Base-by-base conservation (phyloP, 2,329 filamentous ascomycete species). In the Thielaviopsis musarum region DNA sequence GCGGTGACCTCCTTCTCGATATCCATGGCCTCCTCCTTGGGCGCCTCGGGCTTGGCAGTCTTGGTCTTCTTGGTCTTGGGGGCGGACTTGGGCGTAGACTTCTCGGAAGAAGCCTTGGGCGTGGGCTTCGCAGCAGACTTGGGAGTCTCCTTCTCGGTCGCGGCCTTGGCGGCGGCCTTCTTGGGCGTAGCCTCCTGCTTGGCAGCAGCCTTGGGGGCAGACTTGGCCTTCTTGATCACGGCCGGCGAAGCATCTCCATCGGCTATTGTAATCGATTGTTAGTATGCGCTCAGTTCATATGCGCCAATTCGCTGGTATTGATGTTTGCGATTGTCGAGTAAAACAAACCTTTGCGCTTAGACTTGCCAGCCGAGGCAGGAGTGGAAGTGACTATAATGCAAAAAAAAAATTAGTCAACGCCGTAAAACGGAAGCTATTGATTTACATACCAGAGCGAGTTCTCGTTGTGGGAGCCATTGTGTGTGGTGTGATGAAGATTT, bases 381-480 rank as follows among this genome's bases (percentile, higher is more conserved):
- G 62, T 24, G 30, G 60, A 10, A 48, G 54, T 17, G n/a, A 38
- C 60, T 59, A n/a, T 49, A 38, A n/a, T 24, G 22, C 52, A 38
- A 54, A n/a, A 52, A 45, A 45, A 57, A 6, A n/a, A 59, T 51
- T 59, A 51, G 41, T 54, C 45, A 41, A 41, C 45, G 28, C 13
- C 41, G 17, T 22, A 49, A 54, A 53, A 45, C 30, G 30, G 55
- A 15, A 38, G 17, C 13, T 30, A 15, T 12, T 19, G 17, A 13
- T 62, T 13, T 60, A 62, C 64, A 66, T 68, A 69, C 67, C 66
- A 64, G 73, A 72, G 54, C 54, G 45, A 52, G 55, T 74, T 54
- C 72, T 73, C 55, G 75, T 67, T 69, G 74, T 72, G 63, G 72
- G 73, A 41, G 74, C 73, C 75, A 77, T 77, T 67, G 64, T 68